Evolutionary conservation across 2,329 filamentous ascomycete genomes (phyloP).

Genomic region (Rasamsonia emersonii): DNA sequence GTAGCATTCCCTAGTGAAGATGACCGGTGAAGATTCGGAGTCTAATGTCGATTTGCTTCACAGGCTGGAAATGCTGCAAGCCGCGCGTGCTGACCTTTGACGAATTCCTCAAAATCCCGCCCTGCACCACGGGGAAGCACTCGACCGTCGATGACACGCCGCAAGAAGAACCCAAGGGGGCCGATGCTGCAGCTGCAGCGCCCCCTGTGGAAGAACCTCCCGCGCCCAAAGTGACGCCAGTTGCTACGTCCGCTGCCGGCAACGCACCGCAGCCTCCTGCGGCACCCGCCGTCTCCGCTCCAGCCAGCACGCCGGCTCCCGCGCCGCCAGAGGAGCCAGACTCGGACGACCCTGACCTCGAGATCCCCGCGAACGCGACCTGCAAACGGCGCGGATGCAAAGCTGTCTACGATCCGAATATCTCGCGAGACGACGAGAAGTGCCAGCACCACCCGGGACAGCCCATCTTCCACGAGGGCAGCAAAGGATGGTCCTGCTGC

Average conservation of each 20-base stretch:
- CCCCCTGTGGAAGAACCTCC: slow-evolving; percentile 8
- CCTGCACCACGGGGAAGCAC: slow-evolving; percentile 89
- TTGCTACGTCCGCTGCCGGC: slow-evolving; percentile 12
- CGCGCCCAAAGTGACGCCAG: slow-evolving; percentile 10
- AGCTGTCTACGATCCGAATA: slow-evolving; percentile 51
- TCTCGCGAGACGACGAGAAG: slow-evolving; percentile 58
- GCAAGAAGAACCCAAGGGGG: slow-evolving; percentile 34
- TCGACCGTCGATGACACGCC: slow-evolving; percentile 73
- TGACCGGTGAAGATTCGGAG: slow-evolving; percentile 4
- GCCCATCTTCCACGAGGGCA: slow-evolving; percentile 94
- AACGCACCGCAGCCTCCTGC: slow-evolving; percentile 13
- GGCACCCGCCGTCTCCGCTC: slow-evolving; percentile 22
- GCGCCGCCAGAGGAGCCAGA: slow-evolving; percentile 60
- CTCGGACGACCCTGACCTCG: slow-evolving; percentile 69
- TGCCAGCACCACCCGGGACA: slow-evolving; percentile 85
- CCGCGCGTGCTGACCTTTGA: slow-evolving; percentile 93
- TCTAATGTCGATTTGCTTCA: slow-evolving; percentile 8
- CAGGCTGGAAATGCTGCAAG: slow-evolving; percentile 99
- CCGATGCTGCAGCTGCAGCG: slow-evolving; percentile 16
- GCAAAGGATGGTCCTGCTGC: slow-evolving; percentile 96
- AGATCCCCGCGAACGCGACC: slow-evolving; percentile 62
- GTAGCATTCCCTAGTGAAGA: slow-evolving; percentile 42
- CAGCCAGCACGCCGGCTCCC: slow-evolving; percentile 23
- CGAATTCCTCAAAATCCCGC: slow-evolving; percentile 87
- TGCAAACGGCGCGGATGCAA: slow-evolving; percentile 75